Base-by-base conservation (phyloP, 2,329 filamentous ascomycete genomes). In the Capronia epimyces region DNA sequence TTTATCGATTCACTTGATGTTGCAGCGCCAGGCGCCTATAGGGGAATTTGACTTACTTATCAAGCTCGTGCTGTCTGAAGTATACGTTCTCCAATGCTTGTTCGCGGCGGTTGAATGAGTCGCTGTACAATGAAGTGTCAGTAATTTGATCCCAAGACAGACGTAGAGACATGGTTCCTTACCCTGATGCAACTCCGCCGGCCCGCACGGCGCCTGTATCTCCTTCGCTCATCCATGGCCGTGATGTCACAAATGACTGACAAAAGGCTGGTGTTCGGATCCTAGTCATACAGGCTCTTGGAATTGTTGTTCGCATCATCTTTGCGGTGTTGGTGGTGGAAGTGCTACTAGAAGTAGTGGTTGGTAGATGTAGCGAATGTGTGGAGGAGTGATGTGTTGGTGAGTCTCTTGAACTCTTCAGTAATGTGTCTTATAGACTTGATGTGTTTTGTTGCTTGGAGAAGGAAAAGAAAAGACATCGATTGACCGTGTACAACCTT, bases 71-170 rank as follows among this genome's bases (percentile, higher is more conserved):
- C 34, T 56, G 56, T 46, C 51, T 56, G 21, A 58, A 48, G 32
- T 55, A 58, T 46, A 56, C 44, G 40, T 58, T 55, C 46, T 58
- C 56, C 34, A 58, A 46, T 13, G 44, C 53, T 42, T 58, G 56
- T 44, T 58, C 56, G 16, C 56, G 53, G 43, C 53, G 50, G 21
- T 46, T 58, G 43, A 58, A 58, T 27, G 48, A 36, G 29, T 58
- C 56, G 41, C 55, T 57, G 31, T 12, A 21, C 4, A 21, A 5
- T 21, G n/a, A 18, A 8, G 24, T 24, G 36, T 46, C 42, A 51
- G 40, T 9, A 7, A 37, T 20, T 9, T 37, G 34, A 37, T 27
- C 16, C 39, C 10, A 22, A 10, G 22, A 7, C n/a, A 3, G n/a
- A 10, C 29, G n/a, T 5, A 10, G 9, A 15, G 7, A 25, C 20